Evolutionary conservation across 2,329 filamentous ascomycete genomes (phyloP).

Genomic region (Calonectria multiphialidica): DNA sequence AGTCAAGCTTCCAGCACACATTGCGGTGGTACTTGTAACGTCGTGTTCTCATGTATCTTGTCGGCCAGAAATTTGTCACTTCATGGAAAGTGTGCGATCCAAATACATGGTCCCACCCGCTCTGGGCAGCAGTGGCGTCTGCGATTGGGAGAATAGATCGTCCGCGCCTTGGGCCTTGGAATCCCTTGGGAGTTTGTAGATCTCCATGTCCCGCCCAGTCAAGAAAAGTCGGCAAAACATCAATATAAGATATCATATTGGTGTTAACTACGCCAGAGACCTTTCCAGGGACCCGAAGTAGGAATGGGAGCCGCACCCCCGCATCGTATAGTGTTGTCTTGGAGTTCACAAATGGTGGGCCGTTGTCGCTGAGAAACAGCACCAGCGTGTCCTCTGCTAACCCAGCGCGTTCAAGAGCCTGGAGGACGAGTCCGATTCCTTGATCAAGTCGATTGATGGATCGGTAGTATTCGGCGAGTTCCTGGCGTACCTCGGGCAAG

Average conservation of each 20-base stretch:
- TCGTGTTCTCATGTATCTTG: slow-evolving; percentile 56
- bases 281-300: slow-evolving; percentile 51
- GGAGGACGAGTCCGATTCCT: slow-evolving; percentile 55
- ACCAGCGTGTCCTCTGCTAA: slow-evolving; percentile 54
- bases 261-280: slow-evolving; percentile 49
- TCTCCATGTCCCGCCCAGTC: slow-evolving; percentile 50
- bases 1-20: slow-evolving; percentile 61
- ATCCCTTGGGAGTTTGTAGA: slow-evolving; percentile 22
- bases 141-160: slow-evolving; percentile 55
- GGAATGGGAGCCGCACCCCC: slow-evolving; percentile 56
- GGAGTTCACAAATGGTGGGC: slow-evolving; percentile 63
- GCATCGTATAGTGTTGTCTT: slow-evolving; percentile 64
- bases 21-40: slow-evolving; percentile 65
- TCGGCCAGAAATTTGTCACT: slow-evolving; percentile 63
- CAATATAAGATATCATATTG: slow-evolving; percentile 59
- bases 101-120: slow-evolving; percentile 54
- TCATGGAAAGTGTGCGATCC: slow-evolving; percentile 67
- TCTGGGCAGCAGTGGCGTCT: slow-evolving; percentile 25
- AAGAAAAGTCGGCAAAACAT: slow-evolving; percentile 59
- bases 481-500: slow-evolving; percentile 52
- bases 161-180: slow-evolving; percentile 40
- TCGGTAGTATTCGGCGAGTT: slow-evolving; percentile 57
- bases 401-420: slow-evolving; percentile 47
- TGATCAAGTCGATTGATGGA: slow-evolving; percentile 56
- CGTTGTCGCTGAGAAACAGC: slow-evolving; percentile 62